Base-by-base conservation (phyloP, 2,329 filamentous ascomycete species). In the Ceratocystis smalleyi region DNA sequence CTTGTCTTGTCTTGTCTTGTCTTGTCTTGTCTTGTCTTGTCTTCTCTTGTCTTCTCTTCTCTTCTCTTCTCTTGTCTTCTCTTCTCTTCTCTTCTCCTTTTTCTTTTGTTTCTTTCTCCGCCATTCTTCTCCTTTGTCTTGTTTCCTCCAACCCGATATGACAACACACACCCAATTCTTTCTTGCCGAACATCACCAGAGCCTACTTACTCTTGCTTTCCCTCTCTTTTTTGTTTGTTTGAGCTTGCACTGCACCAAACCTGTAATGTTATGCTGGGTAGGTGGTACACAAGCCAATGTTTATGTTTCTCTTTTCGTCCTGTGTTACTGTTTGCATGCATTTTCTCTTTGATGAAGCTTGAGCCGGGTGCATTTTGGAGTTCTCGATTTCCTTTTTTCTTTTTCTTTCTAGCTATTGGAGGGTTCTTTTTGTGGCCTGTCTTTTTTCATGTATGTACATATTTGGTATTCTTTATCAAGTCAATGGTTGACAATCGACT, bases 301-400 rank as follows among this genome's bases (percentile, higher is more conserved):
- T 61, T 47, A 45, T 47, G 40, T 61, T 61, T 30, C 6, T 61
- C 24, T 47, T 61, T 22, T 43, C 30, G 10, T 61, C 45, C 45
- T 35, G 12, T 61, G 43, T 32, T n/a, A 19, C 43, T n/a, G 43
- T 51, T 47, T 35, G 35, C 60, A 45, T 35, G 43, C 45, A 47
- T 45, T 45, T 61, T 51, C 43, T n/a, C 35, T 30, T 45, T 19
- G 59, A 61, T 47, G 40, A 51, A 57, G 54, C 54, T 51, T 32
- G 24, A 24, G 40, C 45, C 24, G 27, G 43, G 43, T 45, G 45
- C 40, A 30, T 24, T 43, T 61, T 61, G 60, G 24, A 24, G 60
- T 47, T 51, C 24, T 49, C 27, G 27, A n/a, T 49, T 19, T 49
- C 35, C 32, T 61, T 51, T 19, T 30, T 30, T 61, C 45, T 24